Evolutionary conservation across 2,329 filamentous ascomycete genomes (phyloP), one percentile per base, ranked within the genome.

Genomic region (Elsinoe ampelina): DNA sequence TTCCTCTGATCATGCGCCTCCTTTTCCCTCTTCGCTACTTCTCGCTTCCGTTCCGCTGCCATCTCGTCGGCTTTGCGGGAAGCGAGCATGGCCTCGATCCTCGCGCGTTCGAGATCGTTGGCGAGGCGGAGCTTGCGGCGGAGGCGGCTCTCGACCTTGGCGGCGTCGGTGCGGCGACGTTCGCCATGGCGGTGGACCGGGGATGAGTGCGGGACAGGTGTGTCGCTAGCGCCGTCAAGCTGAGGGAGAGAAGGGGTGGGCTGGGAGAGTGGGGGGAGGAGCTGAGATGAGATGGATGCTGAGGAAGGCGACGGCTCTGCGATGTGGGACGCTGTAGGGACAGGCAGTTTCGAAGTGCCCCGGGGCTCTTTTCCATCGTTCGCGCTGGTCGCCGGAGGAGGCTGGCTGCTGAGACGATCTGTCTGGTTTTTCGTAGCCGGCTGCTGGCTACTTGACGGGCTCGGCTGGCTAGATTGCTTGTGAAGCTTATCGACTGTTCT

Each of bases 1-100:
- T 59, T 57, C n/a, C 59, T 41, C 13, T 58, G 50, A 5, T 38
- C 54, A 7, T 59, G 52, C 42, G 54, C 54, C 30, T 55, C 36
- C 35, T 47, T 41, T 20, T 52, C 55, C 11, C 32, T 45, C 51
- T 35, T 45, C 38, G 32, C 22, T 19, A 55, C 51, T 17, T 57
- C 38, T 2, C 38, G 43, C 6, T 42, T 35, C 2, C 54, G 54
- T 39, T 59, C 55, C n/a, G 10, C 19, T 10, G n/a, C 15, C 15
- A 55, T 48, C 20, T 43, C 35, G 22, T 60, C 57, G 12, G 42
- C 36, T 11, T 54, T 54, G 42, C 59, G 39, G 1, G 19, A 30
- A 13, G 35, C 22, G 19, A 35, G 38, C 52, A 55, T 32, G 36
- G 47, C 30, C 1, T 51, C 39, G 17, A 42, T 42, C n/a, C 15